Conservation (phyloP, 106 monocot species). For the Dioscorea alata region DNA sequence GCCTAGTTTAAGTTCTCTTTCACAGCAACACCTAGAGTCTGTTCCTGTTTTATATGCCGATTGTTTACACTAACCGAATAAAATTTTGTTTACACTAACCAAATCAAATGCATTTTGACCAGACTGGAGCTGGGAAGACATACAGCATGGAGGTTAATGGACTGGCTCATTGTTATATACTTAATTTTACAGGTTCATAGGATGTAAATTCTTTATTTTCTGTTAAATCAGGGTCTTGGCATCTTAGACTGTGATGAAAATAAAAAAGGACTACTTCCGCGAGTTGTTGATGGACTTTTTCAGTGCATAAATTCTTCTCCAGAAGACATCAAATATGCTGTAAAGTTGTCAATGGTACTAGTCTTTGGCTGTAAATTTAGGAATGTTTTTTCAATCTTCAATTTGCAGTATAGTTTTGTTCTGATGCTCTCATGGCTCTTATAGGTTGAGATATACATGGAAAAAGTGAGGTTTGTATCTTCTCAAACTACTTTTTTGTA, state of each 20-base stretch:
- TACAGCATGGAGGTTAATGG: conserved; percentile 84
- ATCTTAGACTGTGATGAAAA: conserved; percentile 41
- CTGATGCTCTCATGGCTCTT: not conserved
- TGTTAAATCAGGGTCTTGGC: conserved; percentile 40
- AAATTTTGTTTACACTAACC: not conserved
- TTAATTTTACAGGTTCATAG: not conserved
- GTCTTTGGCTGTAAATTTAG: not conserved
- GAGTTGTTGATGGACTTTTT: conserved; percentile 66
- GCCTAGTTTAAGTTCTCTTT: too few relatives aligned
- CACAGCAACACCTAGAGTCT: too few relatives aligned
- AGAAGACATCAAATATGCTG: conserved; percentile 14
- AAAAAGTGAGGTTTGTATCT: conserved; percentile 64
- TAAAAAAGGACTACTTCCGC: conserved; percentile 62
- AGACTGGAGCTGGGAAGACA: conserved; percentile 94
- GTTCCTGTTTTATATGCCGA: not conserved
- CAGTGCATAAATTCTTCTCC: conserved; percentile 24
- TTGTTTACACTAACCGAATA: not conserved
- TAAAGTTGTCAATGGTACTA: conserved; percentile 84
- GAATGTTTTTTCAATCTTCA: not conserved
- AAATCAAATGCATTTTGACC: conserved; percentile 13
- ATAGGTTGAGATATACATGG: conserved; percentile 93
- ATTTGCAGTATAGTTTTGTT: not conserved
- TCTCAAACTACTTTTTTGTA: not conserved
- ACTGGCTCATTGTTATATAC: not conserved
- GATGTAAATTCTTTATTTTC: not conserved